Conservation (phyloP, 208 protist genomes). For the Acanthamoeba royreba region DNA sequence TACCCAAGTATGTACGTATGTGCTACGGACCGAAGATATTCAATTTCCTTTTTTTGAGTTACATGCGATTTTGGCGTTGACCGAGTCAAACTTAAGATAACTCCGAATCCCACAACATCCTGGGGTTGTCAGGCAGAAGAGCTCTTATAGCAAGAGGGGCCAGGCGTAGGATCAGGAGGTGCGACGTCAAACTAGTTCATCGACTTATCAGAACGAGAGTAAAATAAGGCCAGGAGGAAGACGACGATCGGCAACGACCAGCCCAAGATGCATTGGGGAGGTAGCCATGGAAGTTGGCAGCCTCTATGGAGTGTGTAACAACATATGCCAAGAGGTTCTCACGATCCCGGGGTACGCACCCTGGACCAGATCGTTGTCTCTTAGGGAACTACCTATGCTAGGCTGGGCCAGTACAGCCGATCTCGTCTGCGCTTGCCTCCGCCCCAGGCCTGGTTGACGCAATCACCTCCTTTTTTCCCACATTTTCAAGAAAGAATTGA, state of each 20-base stretch:
- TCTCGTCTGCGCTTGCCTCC: not conserved
- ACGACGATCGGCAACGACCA: not conserved
- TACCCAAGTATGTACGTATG: too few relatives aligned
- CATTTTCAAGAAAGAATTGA: too few relatives aligned
- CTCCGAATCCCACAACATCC: too few relatives aligned
- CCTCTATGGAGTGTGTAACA: not conserved
- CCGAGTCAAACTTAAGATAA: too few relatives aligned
- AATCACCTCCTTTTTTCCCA: not conserved
- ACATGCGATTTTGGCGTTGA: too few relatives aligned
- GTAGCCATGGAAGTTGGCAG: not conserved
- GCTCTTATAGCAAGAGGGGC: too few relatives aligned
- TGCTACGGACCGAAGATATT: too few relatives aligned
- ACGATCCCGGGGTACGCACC: not conserved
- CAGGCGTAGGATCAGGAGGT: too few relatives aligned
- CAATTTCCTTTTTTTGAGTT: too few relatives aligned
- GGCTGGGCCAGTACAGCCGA: not conserved
- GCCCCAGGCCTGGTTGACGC: not conserved
- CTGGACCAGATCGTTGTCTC: not conserved
- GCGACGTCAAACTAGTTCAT: slow-evolving; percentile 5
- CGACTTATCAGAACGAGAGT: not conserved
- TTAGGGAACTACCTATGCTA: not conserved
- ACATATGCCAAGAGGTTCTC: not conserved
- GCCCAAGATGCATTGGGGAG: not conserved
- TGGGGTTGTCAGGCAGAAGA: too few relatives aligned
- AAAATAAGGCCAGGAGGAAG: not conserved